Base-by-base conservation (phyloP, 805 yeast genomes). In the Sugiyamaella mastotermitis region DNA sequence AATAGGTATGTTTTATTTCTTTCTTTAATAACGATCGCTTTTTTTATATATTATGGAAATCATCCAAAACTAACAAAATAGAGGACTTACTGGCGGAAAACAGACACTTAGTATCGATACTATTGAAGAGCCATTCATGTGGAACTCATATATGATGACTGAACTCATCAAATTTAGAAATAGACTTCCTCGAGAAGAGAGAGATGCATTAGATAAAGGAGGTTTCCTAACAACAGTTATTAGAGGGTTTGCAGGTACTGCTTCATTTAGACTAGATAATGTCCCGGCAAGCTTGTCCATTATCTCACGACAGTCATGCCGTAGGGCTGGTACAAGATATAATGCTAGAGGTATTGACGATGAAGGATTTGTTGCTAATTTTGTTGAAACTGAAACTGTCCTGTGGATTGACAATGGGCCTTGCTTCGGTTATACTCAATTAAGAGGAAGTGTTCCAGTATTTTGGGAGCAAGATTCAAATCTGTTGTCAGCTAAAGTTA, bases 401-500 rank as follows among this genome's bases (percentile, higher is more conserved):
- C 65, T 80, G 56, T 73, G 75, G 53, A 52, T 68, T 65, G 68
- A 55, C 53, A 61, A 51, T 53, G 63, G 55, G 34, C 53, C 73
- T 61, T 64, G 74, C 68, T 87, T 76, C 56, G 77, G 97, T 1
- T 88, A 80, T 58, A 74, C 82, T 1, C 95, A 88, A 60, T 77
- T 92, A n/a, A 71, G 99, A 57, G 99, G 99, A 8, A 82, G 94
- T 14, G 88, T 92, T 3, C 98, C 99, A 0, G 71, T 90, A 1
- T 92, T 92, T 53, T 92, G 98, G 98, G 98, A 92, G 58, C 98
- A 92, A 60, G 97, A 88, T 53, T 78, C 94, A 1, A 83, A 94
- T 3, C 64, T 90, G 44, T 74, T 92, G n/a, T 80, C 84, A 45
- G 95, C 97, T 16, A 92, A 88, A 55, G 87, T 90, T 35, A 81